Percentiles rank a stretch among this genome's conserved stretches.
phyloP scores from a whole-genome alignment of 2,329 filamentous ascomycete genomes.

The Monilinia laxa region DNA sequence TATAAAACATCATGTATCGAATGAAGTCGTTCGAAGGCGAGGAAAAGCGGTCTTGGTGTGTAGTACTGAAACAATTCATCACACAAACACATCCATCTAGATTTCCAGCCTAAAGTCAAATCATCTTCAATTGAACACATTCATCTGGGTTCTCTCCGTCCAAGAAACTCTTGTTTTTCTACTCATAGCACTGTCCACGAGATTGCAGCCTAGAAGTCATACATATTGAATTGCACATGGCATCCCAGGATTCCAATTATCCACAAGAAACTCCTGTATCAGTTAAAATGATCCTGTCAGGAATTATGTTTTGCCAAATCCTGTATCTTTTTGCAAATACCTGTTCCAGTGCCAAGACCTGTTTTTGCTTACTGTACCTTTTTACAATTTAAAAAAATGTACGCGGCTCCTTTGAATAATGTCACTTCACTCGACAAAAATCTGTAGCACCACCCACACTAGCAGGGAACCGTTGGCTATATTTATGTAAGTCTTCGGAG shows the following conservation, averaged over 20 bases:
- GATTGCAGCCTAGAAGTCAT: too few relatives aligned
- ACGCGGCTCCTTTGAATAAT: slow-evolving; percentile 14
- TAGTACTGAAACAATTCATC: slow-evolving; percentile 4
- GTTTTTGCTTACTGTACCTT: not conserved
- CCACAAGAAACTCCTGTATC: too few relatives aligned
- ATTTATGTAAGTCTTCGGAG: slow-evolving; percentile 18
- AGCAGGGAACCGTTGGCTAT: not conserved
- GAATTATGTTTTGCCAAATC: not conserved
- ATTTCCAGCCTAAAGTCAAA: too few relatives aligned
- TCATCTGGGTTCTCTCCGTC: not conserved
- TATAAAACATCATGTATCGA: not conserved
- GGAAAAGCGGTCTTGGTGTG: slow-evolving; percentile 10
- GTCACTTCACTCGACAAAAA: not conserved
- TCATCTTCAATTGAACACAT: too few relatives aligned
- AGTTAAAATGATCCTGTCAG: too few relatives aligned
- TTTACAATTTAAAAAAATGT: not conserved
- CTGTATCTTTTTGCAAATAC: not conserved
- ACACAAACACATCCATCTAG: not conserved
- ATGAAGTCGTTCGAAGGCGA: not conserved
- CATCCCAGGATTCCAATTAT: too few relatives aligned
- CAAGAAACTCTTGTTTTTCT: not conserved
- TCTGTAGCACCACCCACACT: not conserved
- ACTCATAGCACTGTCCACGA: not conserved
- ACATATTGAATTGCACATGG: too few relatives aligned
- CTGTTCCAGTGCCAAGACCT: not conserved